Base-by-base conservation (phyloP, 345 rosid genomes). In the Rhodomyrtus tomentosa region DNA sequence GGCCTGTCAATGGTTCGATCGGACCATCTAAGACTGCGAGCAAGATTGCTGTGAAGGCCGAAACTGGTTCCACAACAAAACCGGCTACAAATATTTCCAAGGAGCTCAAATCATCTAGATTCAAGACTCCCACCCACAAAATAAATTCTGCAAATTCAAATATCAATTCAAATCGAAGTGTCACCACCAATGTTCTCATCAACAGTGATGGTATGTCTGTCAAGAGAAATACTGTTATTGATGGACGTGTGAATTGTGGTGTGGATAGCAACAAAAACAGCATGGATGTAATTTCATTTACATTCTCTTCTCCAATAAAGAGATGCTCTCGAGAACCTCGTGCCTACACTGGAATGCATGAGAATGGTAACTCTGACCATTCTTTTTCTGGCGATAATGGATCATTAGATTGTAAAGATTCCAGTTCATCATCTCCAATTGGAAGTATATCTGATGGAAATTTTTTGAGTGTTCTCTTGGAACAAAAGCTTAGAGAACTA, bases 221-320 rank as follows among this genome's bases (percentile, higher is more conserved):
- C 82, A 93, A 91, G 88, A 85, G 93, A 52, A 68, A 68, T 68
- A 68, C 79, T 68, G 79, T 68, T 25, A 68, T 36, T 36, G 79
- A 68, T 36, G 79, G 79, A 36, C 2, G 79, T 1, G 6, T 36
- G 20, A 68, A 68, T 68, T 29, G 55, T 81, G 85, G 82, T 6
- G 42, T 55, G 80, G 90, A 86, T 55, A 89, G 88, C 85, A 83
- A 84, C 72, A 90, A 93, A 86, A 88, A 87, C 53, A 89, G 91
- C 82, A 90, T 87, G 89, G 96, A 96, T 90, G 92, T 96, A 84
- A 91, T 96, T 91, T 96, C 98, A 29, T 96, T 96, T 89, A 95
- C 96, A 18, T 96, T 96, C 84, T 89, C 96, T 9, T 93, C 99
- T 72, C 98, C 98, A 48, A 89, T 95, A 48, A 91, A 86, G 87